Evolutionary conservation across 2,329 filamentous ascomycete genomes (phyloP).

Genomic region (Microcera coccophila): DNA sequence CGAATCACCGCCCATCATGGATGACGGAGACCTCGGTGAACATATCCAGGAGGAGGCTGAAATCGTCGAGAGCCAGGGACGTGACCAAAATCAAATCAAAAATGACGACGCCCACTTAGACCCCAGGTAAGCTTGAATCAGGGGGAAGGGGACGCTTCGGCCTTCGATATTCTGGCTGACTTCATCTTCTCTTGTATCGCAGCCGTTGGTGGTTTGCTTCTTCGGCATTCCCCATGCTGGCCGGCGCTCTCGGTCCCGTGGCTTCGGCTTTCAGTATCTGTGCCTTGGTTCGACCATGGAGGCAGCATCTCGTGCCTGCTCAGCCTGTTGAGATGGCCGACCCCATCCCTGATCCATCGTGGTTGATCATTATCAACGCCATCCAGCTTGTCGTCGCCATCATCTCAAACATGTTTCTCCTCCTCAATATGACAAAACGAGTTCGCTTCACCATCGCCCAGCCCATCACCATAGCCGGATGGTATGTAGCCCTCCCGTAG

Average conservation of each 20-base stretch:
- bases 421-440: conserved; percentile 80
- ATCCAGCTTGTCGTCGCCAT: conserved; percentile 73
- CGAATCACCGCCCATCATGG: conserved; percentile 33
- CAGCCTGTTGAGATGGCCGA: conserved; percentile 45
- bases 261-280: conserved; percentile 86
- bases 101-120: conserved; percentile 42
- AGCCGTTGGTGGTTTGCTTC: conserved; percentile 63
- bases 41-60: conserved; percentile 35
- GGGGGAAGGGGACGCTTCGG: neutral
- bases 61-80: conserved; percentile 21
- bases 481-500: conserved; percentile 61
- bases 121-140: conserved; percentile 36
- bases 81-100: conserved; percentile 30
- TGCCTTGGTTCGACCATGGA: conserved; percentile 77
- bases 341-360: conserved; percentile 64
- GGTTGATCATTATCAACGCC: conserved; percentile 73
- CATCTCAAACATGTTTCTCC: conserved; percentile 72
- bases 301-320: conserved; percentile 51
- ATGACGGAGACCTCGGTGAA: conserved; percentile 38
- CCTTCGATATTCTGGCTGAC: too few species aligned
- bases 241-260: conserved; percentile 78
- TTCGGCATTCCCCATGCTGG: conserved; percentile 69
- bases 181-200: neutral
- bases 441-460: conserved; percentile 79
- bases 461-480: conserved; percentile 77